These are phyloP conservation scores for Populus pruinosa DNA, from an alignment of 345 rosid species.

Conservation along the genomic window DNA sequence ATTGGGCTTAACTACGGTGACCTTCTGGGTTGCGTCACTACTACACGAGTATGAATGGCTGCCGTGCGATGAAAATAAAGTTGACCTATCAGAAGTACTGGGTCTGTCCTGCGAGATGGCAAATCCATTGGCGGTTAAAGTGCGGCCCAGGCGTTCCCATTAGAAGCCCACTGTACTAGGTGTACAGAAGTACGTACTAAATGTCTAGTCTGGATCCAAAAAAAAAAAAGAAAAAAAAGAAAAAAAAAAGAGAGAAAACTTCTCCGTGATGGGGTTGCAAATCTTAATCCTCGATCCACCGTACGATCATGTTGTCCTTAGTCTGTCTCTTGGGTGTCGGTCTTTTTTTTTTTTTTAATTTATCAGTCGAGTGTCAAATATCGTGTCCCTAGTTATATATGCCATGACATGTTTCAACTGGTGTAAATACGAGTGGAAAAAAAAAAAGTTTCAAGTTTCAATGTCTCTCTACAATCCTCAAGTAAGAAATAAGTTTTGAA, in stretches of 20 bases:
- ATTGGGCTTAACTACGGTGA: conserved; percentile 63
- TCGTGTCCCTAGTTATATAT: not conserved
- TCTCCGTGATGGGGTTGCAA: not conserved
- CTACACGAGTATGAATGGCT: conserved; percentile 70
- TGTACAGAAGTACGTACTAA: not conserved
- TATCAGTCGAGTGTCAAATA: not conserved
- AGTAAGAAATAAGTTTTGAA: no score
- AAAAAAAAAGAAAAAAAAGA: not conserved
- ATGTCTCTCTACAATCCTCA: not conserved
- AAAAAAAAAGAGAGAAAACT: not conserved
- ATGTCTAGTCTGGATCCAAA: not conserved
- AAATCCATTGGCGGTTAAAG: conserved; percentile 48
- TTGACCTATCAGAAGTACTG: conserved; percentile 67
- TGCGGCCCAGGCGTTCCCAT: conserved; percentile 31
- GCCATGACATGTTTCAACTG: conserved; percentile 5
- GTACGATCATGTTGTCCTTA: not conserved
- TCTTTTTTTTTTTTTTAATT: not conserved
- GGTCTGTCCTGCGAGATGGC: conserved; percentile 83
- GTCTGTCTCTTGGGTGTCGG: not conserved
- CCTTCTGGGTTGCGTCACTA: conserved; percentile 60
- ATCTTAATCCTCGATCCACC: conserved; percentile 1
- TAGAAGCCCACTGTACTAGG: not conserved
- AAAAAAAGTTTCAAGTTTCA: not conserved
- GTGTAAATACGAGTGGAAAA: conserved; percentile 9
- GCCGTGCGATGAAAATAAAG: conserved; percentile 28